Conservation (phyloP, 345 rosid species). For the Gossypium turneri region DNA sequence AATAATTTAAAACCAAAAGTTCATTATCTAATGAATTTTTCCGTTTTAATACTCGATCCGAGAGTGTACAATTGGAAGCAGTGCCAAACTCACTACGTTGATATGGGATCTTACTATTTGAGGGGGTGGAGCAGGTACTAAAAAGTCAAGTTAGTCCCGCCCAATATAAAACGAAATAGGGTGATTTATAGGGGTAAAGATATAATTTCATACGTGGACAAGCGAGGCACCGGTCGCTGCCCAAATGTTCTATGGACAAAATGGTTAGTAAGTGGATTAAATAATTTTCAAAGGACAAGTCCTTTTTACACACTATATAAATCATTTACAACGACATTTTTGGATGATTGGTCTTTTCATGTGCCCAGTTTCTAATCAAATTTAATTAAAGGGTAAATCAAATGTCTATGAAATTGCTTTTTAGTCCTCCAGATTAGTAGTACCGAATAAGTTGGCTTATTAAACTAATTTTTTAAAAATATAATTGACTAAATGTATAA, state of each 20-base stretch:
- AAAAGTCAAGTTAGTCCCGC: constrained; percentile 14
- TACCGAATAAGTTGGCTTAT: too few relatives aligned
- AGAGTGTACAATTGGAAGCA: too few relatives aligned
- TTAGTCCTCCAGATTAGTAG: too few relatives aligned
- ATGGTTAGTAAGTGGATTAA: constrained; percentile 14
- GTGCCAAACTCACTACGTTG: too few relatives aligned
- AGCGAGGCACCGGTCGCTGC: constrained; percentile 4
- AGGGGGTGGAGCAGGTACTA: not conserved
- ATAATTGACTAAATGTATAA: too few relatives aligned
- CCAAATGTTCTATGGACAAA: constrained; percentile 20
- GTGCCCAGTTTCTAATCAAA: not conserved
- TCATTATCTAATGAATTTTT: too few relatives aligned
- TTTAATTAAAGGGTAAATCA: not conserved
- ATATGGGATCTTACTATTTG: constrained; percentile 12
- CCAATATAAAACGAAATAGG: too few relatives aligned
- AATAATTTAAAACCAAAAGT: too few relatives aligned
- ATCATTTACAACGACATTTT: constrained; percentile 16
- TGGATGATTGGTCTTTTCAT: constrained; percentile 16
- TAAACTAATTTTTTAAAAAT: too few relatives aligned
- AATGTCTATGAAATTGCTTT: too few relatives aligned
- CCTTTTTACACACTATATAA: not conserved
- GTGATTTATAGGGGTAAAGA: not conserved
- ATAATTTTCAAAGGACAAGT: constrained; percentile 14
- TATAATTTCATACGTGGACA: not conserved
- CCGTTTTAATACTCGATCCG: too few relatives aligned